Evolutionary conservation across 2,329 filamentous ascomycete species (phyloP).

Genomic region (Xylaria sp.): DNA sequence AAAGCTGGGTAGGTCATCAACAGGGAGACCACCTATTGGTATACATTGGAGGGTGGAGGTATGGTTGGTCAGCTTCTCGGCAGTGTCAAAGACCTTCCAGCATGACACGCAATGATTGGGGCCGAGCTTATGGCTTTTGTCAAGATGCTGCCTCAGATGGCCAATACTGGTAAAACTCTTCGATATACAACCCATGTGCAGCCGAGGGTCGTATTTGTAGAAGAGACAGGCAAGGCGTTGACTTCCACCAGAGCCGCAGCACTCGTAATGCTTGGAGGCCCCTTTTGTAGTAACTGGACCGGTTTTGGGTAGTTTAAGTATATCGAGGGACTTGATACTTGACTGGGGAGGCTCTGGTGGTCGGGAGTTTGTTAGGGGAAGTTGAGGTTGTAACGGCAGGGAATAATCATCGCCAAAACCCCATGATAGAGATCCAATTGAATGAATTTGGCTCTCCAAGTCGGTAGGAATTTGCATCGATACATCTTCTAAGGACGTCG

Average conservation of each 20-base stretch:
- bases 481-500: neutral
- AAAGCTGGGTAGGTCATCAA: conserved; percentile 15
- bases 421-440: neutral
- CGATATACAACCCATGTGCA: conserved; percentile 2
- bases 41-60: conserved; percentile 1
- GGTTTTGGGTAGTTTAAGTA: neutral
- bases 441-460: neutral
- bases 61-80: conserved; percentile 11
- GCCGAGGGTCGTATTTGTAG: conserved; percentile 24
- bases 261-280: neutral
- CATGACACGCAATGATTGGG: conserved; percentile 18
- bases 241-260: neutral
- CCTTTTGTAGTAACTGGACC: neutral
- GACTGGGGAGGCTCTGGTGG: neutral
- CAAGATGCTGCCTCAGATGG: conserved; percentile 23
- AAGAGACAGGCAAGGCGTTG: conserved; percentile 28
- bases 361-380: neutral
- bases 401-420: neutral
- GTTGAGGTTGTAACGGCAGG: neutral
- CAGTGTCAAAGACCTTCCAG: conserved; percentile 24
- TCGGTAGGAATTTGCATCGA: neutral
- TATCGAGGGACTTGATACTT: neutral
- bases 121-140: conserved; percentile 17
- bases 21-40: conserved; percentile 20
- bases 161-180: conserved; percentile 19